Percentiles rank a stretch among this genome's conserved stretches.
phyloP scores from a whole-genome alignment of 345 rosid genomes.

The Syzygium oleosum region DNA sequence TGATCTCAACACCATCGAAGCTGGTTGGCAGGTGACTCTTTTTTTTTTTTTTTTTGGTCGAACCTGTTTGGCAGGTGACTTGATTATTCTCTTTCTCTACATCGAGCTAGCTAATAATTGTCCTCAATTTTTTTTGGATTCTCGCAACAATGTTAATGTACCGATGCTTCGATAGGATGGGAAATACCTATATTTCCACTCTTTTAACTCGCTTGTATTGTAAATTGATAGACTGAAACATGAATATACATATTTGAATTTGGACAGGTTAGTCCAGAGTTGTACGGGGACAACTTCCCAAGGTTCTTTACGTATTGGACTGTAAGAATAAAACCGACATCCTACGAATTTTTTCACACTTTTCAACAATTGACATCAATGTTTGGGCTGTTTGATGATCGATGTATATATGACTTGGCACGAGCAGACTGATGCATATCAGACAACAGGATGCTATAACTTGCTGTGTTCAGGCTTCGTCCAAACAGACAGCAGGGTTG shows the following conservation, averaged over 20 bases:
- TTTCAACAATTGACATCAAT: background rate
- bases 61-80: conserved; percentile 93
- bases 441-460: conserved; percentile 95
- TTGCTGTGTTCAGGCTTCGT: conserved; percentile 91
- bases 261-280: conserved; percentile 89
- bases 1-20: conserved; percentile 97
- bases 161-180: background rate
- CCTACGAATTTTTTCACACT: background rate
- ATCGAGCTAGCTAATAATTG: background rate
- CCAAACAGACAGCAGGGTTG: conserved; percentile 75
- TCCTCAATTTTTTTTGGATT: background rate
- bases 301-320: conserved; percentile 99
- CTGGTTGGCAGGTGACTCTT: conserved; percentile 82
- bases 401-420: background rate
- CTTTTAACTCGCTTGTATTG: background rate
- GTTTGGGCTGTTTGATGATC: background rate
- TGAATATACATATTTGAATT: background rate
- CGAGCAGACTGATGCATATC: conserved; percentile 84
- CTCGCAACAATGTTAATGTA: background rate
- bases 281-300: conserved; percentile 87
- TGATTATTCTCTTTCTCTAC: background rate
- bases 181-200: background rate
- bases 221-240: background rate
- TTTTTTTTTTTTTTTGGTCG: conserved; percentile 9
- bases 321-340: conserved; percentile 29